Evolutionary conservation across 495 filamentous ascomycete genomes (phyloP).

Genomic region (Tuber brumale): DNA sequence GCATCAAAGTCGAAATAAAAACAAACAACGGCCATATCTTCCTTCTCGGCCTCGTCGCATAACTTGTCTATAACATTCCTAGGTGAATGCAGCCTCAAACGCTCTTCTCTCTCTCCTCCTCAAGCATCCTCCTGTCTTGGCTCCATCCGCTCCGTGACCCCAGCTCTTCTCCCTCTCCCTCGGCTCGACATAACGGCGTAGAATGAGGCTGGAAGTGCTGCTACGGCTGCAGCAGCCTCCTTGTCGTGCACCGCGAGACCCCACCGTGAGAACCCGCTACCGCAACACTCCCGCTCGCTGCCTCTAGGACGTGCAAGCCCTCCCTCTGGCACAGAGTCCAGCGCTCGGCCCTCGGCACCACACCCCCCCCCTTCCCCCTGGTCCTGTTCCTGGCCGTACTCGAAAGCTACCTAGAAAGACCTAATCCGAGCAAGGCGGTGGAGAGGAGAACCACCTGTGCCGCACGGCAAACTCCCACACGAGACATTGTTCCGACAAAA

Average conservation of each 20-base stretch:
- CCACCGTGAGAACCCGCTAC: slow-evolving; percentile 23
- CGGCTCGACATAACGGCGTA: slow-evolving; percentile 38
- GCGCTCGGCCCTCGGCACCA: slow-evolving; percentile 36
- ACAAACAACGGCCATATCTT: background rate
- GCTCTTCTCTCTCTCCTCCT: slow-evolving; percentile 42
- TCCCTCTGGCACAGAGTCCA: slow-evolving; percentile 35
- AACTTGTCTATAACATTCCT: slow-evolving; percentile 22
- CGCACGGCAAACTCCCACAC: slow-evolving; percentile 31
- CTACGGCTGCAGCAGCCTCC: slow-evolving; percentile 33
- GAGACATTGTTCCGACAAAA: slow-evolving; percentile 26
- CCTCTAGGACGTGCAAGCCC: slow-evolving; percentile 25
- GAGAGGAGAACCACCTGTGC: slow-evolving; percentile 36
- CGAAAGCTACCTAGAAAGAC: slow-evolving; percentile 41
- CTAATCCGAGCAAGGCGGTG: slow-evolving; percentile 38
- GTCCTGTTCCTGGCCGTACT: slow-evolving; percentile 44
- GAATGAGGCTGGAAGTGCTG: slow-evolving; percentile 41
- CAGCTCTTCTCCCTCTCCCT: slow-evolving; percentile 39
- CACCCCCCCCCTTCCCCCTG: slow-evolving; percentile 35
- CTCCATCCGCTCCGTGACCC: too few relatives aligned
- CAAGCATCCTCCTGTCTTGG: slow-evolving; percentile 28
- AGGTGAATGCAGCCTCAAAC: slow-evolving; percentile 40
- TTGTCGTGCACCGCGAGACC: too few relatives aligned
- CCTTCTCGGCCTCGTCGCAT: background rate
- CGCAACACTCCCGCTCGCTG: slow-evolving; percentile 26
- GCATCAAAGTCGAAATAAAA: background rate